Evolutionary conservation across 345 rosid species (phyloP), one percentile per base, ranked within the genome.

Genomic region (Moringa oleifera): DNA sequence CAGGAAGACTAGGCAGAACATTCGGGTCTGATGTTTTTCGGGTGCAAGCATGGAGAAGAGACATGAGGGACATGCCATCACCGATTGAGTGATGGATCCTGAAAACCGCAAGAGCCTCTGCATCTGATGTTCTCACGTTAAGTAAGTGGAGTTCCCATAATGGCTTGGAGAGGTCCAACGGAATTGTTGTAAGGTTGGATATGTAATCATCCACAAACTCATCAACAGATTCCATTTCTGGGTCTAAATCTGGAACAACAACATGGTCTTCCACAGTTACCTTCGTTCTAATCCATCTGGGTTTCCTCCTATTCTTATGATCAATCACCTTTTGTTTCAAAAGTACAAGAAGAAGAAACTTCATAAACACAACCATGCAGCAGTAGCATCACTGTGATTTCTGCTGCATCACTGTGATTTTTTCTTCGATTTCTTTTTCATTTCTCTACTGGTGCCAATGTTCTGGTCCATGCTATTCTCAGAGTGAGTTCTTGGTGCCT

Each of bases 141-240:
- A 91, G 85, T 53, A 92, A 49, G 72, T 89, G 98, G 47, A 89
- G 68, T 59, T 92, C 89, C 96, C 98, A 92, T 28, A 85, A 63
- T n/a, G 96, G 98, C 56, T 82, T 82, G 0, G 91, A 78, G 46
- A 51, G 13, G 72, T 89, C 89, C 65, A 92, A 18, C 0, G 91
- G 81, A 10, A 65, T 53, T 28, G 73, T 71, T 10, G 89, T 83
- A 22, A 87, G 78, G 55, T 83, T 59, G n/a, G n/a, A n/a, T 0
- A 85, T 56, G 74, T 92, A 87, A 59, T 81, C 83, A 56, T 85
- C 95, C 5, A 92, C 73, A 23, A 80, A 87, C 53, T 69, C 64
- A 57, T 84, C 77, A 5, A 88, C 79, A 21, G 71, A 76, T 20
- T 71, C 80, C 78, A 71, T 74, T 49, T 64, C 41, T 10, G 63